A percentile compares a stretch with the other conserved stretches of the same genome.
These are phyloP conservation scores for Wakefieldia striispora DNA, from an alignment of 768 basidiomycete genomes.

Conservation along the genomic window DNA sequence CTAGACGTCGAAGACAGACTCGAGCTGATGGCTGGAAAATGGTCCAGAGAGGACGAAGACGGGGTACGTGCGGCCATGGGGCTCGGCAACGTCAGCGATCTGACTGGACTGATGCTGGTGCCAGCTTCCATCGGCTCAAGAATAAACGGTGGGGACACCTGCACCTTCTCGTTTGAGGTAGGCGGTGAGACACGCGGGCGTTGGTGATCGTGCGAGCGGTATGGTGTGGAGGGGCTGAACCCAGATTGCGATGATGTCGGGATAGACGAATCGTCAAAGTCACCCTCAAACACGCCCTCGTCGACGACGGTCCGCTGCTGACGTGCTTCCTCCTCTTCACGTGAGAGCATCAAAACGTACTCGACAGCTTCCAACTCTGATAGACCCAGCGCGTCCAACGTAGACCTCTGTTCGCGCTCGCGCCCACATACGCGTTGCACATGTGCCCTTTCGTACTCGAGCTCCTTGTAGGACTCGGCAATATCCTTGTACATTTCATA, in stretches of 20 bases:
- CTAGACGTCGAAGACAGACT: constrained; percentile 27
- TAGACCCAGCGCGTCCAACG: constrained; percentile 63
- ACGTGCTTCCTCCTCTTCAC: constrained; percentile 56
- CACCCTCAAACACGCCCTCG: constrained; percentile 57
- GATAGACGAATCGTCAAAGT: constrained; percentile 31
- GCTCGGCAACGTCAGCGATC: constrained; percentile 7
- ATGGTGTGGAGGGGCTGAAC: constrained; percentile 7
- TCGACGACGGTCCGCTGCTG: constrained; percentile 29
- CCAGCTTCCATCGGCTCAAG: constrained; percentile 60
- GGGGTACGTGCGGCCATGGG: constrained; percentile 9
- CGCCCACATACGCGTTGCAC: constrained; percentile 40
- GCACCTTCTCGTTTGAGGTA: constrained; percentile 50
- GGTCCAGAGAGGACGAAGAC: constrained; percentile 25
- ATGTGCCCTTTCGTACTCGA: constrained; percentile 49
- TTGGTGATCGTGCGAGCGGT: constrained; percentile 24
- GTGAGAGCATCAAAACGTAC: constrained; percentile 81
- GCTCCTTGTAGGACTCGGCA: constrained; percentile 50
- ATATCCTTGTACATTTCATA: constrained; percentile 63
- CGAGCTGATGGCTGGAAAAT: constrained; percentile 36
- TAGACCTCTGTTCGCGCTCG: constrained; percentile 55
- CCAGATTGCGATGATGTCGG: constrained; percentile 18
- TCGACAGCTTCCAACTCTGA: constrained; percentile 74
- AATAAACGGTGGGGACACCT: constrained; percentile 48
- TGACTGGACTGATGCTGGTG: constrained; percentile 29
- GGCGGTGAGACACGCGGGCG: constrained; percentile 28